phyloP scores from a whole-genome alignment of 108 stramenopile species.

The Cyclotella sp. region DNA sequence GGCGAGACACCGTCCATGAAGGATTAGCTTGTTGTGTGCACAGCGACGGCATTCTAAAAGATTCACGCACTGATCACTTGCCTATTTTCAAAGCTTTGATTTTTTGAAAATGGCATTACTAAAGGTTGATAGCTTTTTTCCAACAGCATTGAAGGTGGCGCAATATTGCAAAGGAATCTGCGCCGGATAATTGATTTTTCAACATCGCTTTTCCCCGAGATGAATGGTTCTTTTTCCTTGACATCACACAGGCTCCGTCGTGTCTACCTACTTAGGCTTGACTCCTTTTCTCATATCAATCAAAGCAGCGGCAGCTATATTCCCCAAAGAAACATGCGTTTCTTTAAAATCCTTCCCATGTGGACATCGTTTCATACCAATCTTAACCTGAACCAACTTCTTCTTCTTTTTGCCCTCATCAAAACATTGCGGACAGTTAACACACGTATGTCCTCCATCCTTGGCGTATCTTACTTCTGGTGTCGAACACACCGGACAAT shows the following conservation, averaged over 20 bases:
- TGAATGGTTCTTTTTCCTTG: no score
- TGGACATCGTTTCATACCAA: slow-evolving; percentile 10
- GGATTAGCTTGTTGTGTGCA: no score
- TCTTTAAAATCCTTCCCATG: not conserved
- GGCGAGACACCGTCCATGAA: no score
- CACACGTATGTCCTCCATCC: slow-evolving; percentile 23
- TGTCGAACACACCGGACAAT: slow-evolving; percentile 39
- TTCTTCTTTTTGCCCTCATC: slow-evolving; percentile 37
- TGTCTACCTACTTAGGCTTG: not conserved
- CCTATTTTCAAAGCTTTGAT: no score
- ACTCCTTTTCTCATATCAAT: slow-evolving; percentile 1
- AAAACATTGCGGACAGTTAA: slow-evolving; percentile 26
- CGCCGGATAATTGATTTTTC: no score
- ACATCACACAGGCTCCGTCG: not conserved
- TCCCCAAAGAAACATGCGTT: not conserved
- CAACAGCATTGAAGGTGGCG: no score
- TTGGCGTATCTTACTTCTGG: slow-evolving; percentile 22
- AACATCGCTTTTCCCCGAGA: no score
- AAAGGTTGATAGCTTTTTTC: no score
- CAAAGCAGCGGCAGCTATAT: slow-evolving; percentile 5
- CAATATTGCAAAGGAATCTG: no score
- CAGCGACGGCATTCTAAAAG: no score
- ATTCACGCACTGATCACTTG: no score
- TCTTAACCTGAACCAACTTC: slow-evolving; percentile 33
- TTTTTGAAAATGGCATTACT: no score